Base-by-base conservation (phyloP, 2,329 filamentous ascomycete species). In the Nothophoma quercina region DNA sequence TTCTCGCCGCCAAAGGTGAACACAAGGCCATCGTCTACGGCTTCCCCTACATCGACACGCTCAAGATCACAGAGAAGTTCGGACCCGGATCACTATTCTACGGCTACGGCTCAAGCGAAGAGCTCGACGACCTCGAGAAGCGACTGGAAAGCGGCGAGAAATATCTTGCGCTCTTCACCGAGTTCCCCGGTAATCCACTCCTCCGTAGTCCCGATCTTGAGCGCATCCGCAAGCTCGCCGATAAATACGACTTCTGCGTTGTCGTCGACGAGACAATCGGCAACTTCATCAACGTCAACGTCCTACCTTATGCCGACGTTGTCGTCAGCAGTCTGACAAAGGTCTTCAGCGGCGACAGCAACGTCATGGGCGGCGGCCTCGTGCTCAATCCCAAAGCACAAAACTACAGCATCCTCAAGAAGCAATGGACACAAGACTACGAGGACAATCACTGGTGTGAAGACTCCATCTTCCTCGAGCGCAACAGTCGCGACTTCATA, bases 241-340 rank as follows among this genome's bases (percentile, higher is more conserved):
- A 96, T 69, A 81, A 85, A 58, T 96, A 92, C 74, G 88, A 90
- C 68, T 98, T 99, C 71, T 89, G 87, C 18, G 87, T 98, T 10
- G 90, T 98, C 2, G 85, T 99, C 2, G 95, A 99, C 74, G 95
- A 99, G 75, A 98, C 95, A 0, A 91, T 99, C 55, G 93, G 93
- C 63, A 99, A 95, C 50, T 96, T 97, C 71, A 87, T 96, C 69
- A 99, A 99, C 71, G 88, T 97, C 65, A 91, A 98, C 70, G 91
- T 99, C 4, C 83, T 99, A 5, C 91, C 89, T 2, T 89, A 88
- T 69, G 90, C 91, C 54, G 95, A 99, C 74, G 82, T 98, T 13
- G 90, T 98, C 5, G 93, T 96, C 50, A 96, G 91, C 79, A 96
- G 91, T 71, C 80, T 99, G 53, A 98, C 95, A 40, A 99, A 99